Conservation (phyloP, 192 early-diverging fungal genomes). For the Linnemannia hyalina region DNA sequence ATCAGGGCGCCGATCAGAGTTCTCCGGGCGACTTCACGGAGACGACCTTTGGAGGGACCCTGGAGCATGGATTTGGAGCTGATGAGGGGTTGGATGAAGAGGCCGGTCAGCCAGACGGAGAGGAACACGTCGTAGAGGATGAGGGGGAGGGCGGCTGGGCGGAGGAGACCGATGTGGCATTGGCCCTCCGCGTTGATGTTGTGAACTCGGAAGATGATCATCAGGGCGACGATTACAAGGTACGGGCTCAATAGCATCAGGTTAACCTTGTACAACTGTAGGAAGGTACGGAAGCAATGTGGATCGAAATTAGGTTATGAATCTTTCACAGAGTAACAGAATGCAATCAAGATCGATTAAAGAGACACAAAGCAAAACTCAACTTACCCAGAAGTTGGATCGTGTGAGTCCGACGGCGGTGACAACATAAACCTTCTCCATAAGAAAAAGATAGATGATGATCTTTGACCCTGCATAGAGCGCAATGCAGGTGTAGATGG, state of each 20-base stretch:
- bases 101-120: conserved; percentile 18
- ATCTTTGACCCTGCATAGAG: conserved; percentile 56
- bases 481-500: conserved; percentile 43
- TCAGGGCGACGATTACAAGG: conserved; percentile 13
- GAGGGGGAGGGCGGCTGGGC: conserved; percentile 12
- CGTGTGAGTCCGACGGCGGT: conserved; percentile 26
- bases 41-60: conserved; percentile 22
- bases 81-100: conserved; percentile 30
- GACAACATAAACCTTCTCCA: conserved; percentile 48
- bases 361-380: neutral
- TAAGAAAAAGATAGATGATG: conserved; percentile 59
- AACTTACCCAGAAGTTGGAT: conserved; percentile 32
- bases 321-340: neutral
- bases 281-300: too few species aligned
- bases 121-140: conserved; percentile 29
- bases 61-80: conserved; percentile 29
- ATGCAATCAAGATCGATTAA: neutral
- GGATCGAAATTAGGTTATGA: neutral
- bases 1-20: conserved; percentile 53
- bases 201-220: conserved; percentile 25
- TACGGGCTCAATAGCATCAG: conserved; percentile 15
- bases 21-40: conserved; percentile 45
- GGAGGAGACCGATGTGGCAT: conserved; percentile 26
- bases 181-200: neutral
- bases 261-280: conserved; percentile 29